Evolutionary conservation across 495 filamentous ascomycete genomes (phyloP).

Genomic region (Hapsidospora chrysogenum): DNA sequence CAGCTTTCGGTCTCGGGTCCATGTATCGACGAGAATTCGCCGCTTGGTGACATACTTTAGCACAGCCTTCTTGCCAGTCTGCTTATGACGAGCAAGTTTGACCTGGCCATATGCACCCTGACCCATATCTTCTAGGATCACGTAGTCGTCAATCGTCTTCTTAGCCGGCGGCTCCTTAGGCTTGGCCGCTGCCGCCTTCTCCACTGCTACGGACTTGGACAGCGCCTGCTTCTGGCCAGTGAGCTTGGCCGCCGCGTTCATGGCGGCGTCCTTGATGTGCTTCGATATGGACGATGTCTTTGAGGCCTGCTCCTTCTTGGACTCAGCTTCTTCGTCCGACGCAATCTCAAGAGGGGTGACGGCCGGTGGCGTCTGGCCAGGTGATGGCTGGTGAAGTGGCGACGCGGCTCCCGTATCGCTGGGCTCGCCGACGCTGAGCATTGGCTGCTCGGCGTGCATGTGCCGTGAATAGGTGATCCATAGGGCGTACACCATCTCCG

Average conservation of each 20-base stretch:
- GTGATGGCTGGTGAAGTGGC: conserved; percentile 59
- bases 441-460: conserved; percentile 53
- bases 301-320: conserved; percentile 13
- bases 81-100: conserved; percentile 84
- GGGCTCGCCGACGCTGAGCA: conserved; percentile 39
- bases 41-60: conserved; percentile 97
- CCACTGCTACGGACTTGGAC: conserved; percentile 5
- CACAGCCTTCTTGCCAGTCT: conserved; percentile 68
- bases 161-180: conserved; percentile 27
- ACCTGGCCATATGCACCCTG: conserved; percentile 97
- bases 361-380: conserved; percentile 45
- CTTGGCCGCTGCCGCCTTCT: conserved; percentile 15
- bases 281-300: conserved; percentile 48
- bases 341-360: conserved; percentile 33
- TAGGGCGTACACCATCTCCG: conserved; percentile 81
- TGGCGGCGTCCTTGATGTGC: conserved; percentile 56
- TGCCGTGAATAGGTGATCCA: conserved; percentile 96
- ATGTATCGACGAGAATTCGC: conserved; percentile 94
- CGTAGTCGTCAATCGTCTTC: conserved; percentile 78
- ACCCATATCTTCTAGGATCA: conserved; percentile 94
- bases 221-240: conserved; percentile 14
- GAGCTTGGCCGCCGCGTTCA: conserved; percentile 28
- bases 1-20: conserved; percentile 84
- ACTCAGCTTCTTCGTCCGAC: conserved; percentile 25
- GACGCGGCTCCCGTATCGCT: conserved; percentile 41